These are phyloP conservation scores for Trichoderma asperellum DNA, from an alignment of 2,329 filamentous ascomycete genomes.

Conservation along the genomic window DNA sequence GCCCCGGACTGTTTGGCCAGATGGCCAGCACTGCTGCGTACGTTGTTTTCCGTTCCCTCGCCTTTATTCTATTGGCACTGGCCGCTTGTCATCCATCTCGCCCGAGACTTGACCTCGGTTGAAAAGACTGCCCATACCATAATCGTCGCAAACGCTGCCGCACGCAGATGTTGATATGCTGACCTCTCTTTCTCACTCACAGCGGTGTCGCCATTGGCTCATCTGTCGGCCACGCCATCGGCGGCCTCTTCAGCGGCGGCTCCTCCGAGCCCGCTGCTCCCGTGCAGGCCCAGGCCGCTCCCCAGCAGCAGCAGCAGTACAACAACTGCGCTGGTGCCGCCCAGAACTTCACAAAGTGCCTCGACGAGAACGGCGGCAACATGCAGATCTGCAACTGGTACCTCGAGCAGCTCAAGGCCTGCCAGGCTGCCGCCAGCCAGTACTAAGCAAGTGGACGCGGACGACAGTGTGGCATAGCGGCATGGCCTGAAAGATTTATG, in stretches of 20 bases:
- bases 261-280: slow-evolving; percentile 58
- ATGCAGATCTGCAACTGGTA: slow-evolving; percentile 98
- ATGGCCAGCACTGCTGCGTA: slow-evolving; percentile 98
- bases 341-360: slow-evolving; percentile 87
- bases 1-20: slow-evolving; percentile 88
- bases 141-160: too few species aligned
- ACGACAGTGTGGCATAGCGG: neutral
- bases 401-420: slow-evolving; percentile 92
- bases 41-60: slow-evolving; percentile 46
- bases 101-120: neutral
- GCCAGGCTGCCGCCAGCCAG: slow-evolving; percentile 74
- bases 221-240: slow-evolving; percentile 92
- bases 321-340: slow-evolving; percentile 79
- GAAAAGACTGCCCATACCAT: neutral
- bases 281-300: slow-evolving; percentile 46
- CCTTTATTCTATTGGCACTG: neutral
- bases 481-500: neutral
- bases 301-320: slow-evolving; percentile 57
- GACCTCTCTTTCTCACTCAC: neutral
- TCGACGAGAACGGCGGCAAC: slow-evolving; percentile 93
- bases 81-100: too few species aligned
- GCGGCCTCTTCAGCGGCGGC: slow-evolving; percentile 81
- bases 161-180: neutral
- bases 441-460: slow-evolving; percentile 55
- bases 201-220: slow-evolving; percentile 97